Conservation (phyloP, 495 filamentous ascomycete species). For the Patellaria atrata region DNA sequence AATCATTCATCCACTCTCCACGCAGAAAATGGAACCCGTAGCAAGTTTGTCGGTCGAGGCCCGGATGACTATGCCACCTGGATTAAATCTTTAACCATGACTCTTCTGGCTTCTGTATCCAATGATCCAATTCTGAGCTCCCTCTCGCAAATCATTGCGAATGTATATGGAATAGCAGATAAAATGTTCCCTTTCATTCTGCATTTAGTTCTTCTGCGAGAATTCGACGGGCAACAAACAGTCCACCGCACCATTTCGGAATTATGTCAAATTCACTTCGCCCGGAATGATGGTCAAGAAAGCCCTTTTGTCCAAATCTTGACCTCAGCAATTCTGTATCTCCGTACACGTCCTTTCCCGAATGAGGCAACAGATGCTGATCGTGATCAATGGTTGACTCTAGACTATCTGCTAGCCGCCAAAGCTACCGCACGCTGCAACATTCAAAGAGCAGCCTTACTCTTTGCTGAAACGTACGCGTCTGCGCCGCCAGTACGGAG, state of each 20-base stretch:
- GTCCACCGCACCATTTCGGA: conserved; percentile 36
- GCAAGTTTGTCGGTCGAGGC: no score
- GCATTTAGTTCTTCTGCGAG: conserved; percentile 54
- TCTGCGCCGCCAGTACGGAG: conserved; percentile 30
- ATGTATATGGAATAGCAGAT: conserved; percentile 18
- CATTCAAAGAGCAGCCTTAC: conserved; percentile 71
- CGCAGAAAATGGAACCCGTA: no score
- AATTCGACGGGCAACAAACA: conserved; percentile 36
- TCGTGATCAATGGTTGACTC: conserved; percentile 69
- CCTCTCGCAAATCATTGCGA: conserved; percentile 11
- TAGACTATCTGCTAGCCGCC: conserved; percentile 60
- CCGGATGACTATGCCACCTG: conserved; percentile 40
- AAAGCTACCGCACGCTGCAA: conserved; percentile 65
- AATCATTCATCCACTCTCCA: no score
- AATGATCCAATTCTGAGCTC: conserved; percentile 43
- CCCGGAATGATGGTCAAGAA: conserved; percentile 24
- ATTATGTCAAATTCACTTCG: conserved; percentile 37
- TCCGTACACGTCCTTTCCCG: conserved; percentile 65
- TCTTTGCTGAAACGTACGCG: conserved; percentile 63
- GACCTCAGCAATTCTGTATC: conserved; percentile 70
- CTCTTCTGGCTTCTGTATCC: conserved; percentile 43
- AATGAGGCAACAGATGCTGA: conserved; percentile 63
- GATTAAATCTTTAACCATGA: conserved; percentile 47
- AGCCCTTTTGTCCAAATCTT: conserved; percentile 44
- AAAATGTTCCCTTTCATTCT: conserved; percentile 30